Percentiles rank a stretch among this genome's conserved stretches.
phyloP scores from a whole-genome alignment of 2,329 filamentous ascomycete genomes.

The Malbranchea cinnamomea region DNA sequence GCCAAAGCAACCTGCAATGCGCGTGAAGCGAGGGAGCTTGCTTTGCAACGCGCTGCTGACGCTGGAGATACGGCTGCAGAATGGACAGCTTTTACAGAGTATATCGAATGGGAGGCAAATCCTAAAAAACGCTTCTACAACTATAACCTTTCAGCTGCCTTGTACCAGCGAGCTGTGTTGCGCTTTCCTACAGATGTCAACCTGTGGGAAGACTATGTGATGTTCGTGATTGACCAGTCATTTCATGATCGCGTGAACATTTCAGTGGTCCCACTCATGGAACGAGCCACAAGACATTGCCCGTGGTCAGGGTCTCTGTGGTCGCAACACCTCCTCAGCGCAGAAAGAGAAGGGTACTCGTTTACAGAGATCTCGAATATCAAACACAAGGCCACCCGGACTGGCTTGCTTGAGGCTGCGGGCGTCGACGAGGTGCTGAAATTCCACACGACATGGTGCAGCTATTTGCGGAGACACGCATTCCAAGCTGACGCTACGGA shows the following conservation, averaged over 20 bases:
- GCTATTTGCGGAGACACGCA: constrained; percentile 74
- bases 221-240: constrained; percentile 48
- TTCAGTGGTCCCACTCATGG: constrained; percentile 53
- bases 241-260: constrained; percentile 31
- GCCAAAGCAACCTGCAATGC: constrained; percentile 39
- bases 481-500: constrained; percentile 59
- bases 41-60: constrained; percentile 36
- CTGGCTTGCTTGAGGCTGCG: constrained; percentile 67
- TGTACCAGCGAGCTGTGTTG: constrained; percentile 66
- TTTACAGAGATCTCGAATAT: constrained; percentile 76
- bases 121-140: constrained; percentile 45
- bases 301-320: constrained; percentile 86
- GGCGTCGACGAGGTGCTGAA: constrained; percentile 81
- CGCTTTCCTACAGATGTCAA: constrained; percentile 58
- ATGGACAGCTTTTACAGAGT: constrained; percentile 44
- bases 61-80: constrained; percentile 38
- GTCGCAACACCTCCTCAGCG: constrained; percentile 74
- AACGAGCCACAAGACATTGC: constrained; percentile 75
- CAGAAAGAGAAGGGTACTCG: constrained; percentile 60
- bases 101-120: constrained; percentile 71
- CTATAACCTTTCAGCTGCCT: constrained; percentile 37
- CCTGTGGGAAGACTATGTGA: constrained; percentile 72
- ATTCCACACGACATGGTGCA: constrained; percentile 88
- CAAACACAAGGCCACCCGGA: constrained; percentile 83
- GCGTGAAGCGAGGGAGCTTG: constrained; percentile 40